Evolutionary conservation across 495 filamentous ascomycete species (phyloP), one percentile per base, ranked within the genome.

Genomic region (Jackrogersella minutella): DNA sequence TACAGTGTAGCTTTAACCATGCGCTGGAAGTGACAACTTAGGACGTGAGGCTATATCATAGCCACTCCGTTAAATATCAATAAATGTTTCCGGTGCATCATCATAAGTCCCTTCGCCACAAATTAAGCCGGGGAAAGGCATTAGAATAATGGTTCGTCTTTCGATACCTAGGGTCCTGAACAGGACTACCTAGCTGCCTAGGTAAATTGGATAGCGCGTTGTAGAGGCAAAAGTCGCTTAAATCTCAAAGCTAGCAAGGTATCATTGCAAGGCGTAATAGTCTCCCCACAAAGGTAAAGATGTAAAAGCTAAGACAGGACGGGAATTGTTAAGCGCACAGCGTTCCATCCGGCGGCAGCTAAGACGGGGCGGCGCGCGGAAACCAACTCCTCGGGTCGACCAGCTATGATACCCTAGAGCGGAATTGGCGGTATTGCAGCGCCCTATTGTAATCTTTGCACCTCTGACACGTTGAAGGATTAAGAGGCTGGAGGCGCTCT

Each of bases 281-380:
- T 26, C 58, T 41, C 65, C 58, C 46, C 47, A 41, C 34, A 51
- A 63, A 52, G 33, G 34, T 54, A 50, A 37, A 41, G 57, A n/a
- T n/a, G 36, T 22, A 58, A 34, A n/a, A 17, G 21, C 70, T 73
- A 73, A 44, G 52, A 68, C 70, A 21, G 57, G 67, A 73, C 46
- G 40, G 70, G 70, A 34, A 71, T 64, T 67, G 36, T 68, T 71
- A 73, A 68, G 68, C 68, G 68, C 64, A 49, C 43, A 71, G 64
- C 54, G 71, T 73, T 59, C 43, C 64, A 71, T 71, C 50, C 46
- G 16, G 61, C 65, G 64, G 60, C 60, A 67, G 58, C 58, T 69
- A 61, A 62, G 30, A 73, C 66, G 66, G 66, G 66, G 66, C 66
- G 66, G 61, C 66, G 60, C 66, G 66, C 61, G 66, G 66, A 64